Conservation (phyloP, 306 rosid genomes). For the Rosa persica region DNA sequence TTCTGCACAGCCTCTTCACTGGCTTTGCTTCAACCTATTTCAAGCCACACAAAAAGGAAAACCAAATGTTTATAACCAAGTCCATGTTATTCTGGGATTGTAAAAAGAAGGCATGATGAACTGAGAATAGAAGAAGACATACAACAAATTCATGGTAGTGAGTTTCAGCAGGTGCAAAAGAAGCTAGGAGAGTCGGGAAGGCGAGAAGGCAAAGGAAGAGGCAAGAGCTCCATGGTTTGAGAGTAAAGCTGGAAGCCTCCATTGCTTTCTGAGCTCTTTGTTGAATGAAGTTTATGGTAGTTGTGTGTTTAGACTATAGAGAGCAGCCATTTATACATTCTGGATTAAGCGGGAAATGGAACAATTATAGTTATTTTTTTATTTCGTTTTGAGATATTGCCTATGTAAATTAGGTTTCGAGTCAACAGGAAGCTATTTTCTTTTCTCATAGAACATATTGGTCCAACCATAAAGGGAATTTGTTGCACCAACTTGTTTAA, state of each 20-base stretch:
- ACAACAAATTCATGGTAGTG: constrained; percentile 84
- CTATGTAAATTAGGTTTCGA: constrained; percentile 41
- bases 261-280: constrained; percentile 41
- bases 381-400: not conserved
- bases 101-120: not conserved
- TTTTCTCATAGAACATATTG: constrained; percentile 20
- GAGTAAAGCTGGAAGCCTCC: constrained; percentile 38
- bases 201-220: constrained; percentile 42
- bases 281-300: constrained; percentile 18
- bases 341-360: constrained; percentile 20
- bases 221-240: constrained; percentile 31
- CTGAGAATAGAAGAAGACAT: constrained; percentile 30
- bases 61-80: not conserved
- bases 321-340: constrained; percentile 45
- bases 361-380: too few relatives aligned
- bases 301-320: constrained; percentile 23
- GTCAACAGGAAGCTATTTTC: constrained; percentile 31
- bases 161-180: constrained; percentile 44
- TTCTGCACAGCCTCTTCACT: constrained; percentile 88
- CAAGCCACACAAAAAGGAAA: constrained; percentile 15
- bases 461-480: constrained; percentile 61
- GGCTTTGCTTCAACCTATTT: constrained; percentile 49
- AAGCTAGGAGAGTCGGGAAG: constrained; percentile 38
- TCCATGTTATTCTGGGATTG: not conserved
- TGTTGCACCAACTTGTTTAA: constrained; percentile 69